Base-by-base conservation (phyloP, 305 asterid species). In the Solanum hybrid region DNA sequence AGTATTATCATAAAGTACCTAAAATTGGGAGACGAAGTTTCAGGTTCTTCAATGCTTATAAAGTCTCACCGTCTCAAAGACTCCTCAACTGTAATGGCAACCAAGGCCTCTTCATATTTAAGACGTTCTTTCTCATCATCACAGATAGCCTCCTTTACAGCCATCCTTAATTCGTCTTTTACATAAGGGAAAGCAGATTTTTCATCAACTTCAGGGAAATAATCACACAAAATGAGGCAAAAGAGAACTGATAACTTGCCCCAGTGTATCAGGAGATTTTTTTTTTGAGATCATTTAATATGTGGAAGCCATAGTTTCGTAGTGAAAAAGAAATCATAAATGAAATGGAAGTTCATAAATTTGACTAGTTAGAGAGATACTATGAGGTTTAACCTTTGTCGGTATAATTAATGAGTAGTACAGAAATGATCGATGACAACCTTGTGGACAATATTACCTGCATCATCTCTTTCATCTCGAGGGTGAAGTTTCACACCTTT, bases 91-190 rank as follows among this genome's bases (percentile, higher is more conserved):
- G 96, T 96, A 91, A 97, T 97, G 90, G 99, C 98, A 90, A 97
- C 78, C 89, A 97, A 90, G 22, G 99, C 99, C 92, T 97, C 98
- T 92, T 96, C 96, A 88, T 94, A 94, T 86, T 91, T 92, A 77
- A 10, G 88, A 9, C 95, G 96, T 80, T 95, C 99, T 32, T 92
- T 91, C 34, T 88, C 93, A 81, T 91, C 93, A 89, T 94, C 99
- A 88, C 99, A 97, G 76, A 97, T 95, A 51, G 93, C 96, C 94
- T 95, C 99, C 93, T 96, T 96, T 32, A 97, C 98, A 81, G 99
- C 99, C 98, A 96, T 93, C 42, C 99, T 92, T 27, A 97, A 88
- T 90, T 96, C 99, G 94, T 96, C 99, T 96, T 96, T 86, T 51
- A 66, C 86, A 89, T 38, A 40, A 26, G 86, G 64, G 79, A 66